Evolutionary conservation across 106 monocot genomes (phyloP), one percentile per base, ranked within the genome.

Genomic region (Dioscorea dumetorum): DNA sequence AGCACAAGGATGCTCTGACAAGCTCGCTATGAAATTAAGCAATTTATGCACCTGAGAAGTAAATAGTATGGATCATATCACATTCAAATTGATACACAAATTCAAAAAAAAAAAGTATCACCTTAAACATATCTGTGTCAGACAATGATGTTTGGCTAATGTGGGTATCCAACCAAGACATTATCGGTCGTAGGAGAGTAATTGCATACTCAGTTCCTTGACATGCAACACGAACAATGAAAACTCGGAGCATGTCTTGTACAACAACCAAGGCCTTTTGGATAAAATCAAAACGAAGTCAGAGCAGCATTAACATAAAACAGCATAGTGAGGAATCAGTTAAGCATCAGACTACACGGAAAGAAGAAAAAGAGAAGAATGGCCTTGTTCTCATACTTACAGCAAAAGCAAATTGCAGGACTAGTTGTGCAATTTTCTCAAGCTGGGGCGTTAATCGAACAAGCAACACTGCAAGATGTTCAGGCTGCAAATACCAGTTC

Each of bases 191-290:
- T 60, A 99, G 57, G n/a, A 99, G 81, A 31, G 79, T 76, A 71
- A 74, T 67, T 51, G 92, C 99, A 83, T 66, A 86, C 71, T 99
- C 99, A 34, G 67, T 33, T 68, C 69, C 83, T 71, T 85, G 89
- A 59, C 79, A 87, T 49, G 92, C 79, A 77, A 99, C 70, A 34
- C 97, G 89, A 58, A 85, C 71, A 72, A 99, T 84, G 48, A 99
- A 82, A 69, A 92, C 81, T 50, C 90, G 84, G 79, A 99, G 92
- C 92, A 93, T 87, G 53, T 99, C 92, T 75, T 87, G 89, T 61
- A 99, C 70, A 53, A 85, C 90, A 54, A 78, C 72, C 78, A 99
- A 80, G 10, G 82, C 80, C 97, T 99, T 72, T 18, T 41, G 70
- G 67, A 75, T 31, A 51, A 14, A 48, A 54, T 16, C 8, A 67